Percentiles rank a stretch among this genome's conserved stretches.
phyloP scores from a whole-genome alignment of 768 basidiomycete genomes.

The Suillus subaureus region DNA sequence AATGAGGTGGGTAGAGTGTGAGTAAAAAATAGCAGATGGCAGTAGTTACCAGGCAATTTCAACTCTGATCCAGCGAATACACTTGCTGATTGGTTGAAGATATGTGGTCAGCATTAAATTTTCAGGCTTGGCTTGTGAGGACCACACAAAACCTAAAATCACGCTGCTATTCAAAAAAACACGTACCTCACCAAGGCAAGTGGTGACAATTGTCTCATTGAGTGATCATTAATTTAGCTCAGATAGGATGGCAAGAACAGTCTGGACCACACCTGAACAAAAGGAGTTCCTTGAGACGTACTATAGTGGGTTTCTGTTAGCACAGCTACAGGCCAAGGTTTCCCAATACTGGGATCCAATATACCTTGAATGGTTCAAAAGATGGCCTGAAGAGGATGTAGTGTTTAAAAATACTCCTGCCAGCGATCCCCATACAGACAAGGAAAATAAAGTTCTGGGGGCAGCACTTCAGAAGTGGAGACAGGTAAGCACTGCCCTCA shows the following conservation, averaged over 20 bases:
- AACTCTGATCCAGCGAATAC: not conserved
- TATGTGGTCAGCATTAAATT: not conserved
- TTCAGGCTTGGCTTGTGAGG: too few species aligned
- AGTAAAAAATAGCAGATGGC: not conserved
- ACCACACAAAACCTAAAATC: not conserved
- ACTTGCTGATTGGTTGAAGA: not conserved
- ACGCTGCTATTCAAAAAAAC: not conserved
- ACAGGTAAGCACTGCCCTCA: not conserved
- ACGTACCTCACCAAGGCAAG: not conserved
- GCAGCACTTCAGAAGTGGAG: not conserved
- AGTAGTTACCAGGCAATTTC: not conserved
- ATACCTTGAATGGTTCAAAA: constrained; percentile 1
- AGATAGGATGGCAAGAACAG: not conserved
- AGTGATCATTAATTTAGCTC: not conserved
- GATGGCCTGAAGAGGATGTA: not conserved
- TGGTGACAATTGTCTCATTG: not conserved
- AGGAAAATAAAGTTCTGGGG: not conserved
- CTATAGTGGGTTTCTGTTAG: not conserved
- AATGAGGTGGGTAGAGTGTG: not conserved
- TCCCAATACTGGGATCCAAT: not conserved
- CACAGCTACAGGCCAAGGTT: not conserved
- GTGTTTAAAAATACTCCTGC: not conserved
- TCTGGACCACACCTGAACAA: not conserved
- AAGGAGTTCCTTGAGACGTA: not conserved
- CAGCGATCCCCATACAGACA: not conserved